Conservation (phyloP, 2,329 filamentous ascomycete genomes). For the Zasmidium cellare region DNA sequence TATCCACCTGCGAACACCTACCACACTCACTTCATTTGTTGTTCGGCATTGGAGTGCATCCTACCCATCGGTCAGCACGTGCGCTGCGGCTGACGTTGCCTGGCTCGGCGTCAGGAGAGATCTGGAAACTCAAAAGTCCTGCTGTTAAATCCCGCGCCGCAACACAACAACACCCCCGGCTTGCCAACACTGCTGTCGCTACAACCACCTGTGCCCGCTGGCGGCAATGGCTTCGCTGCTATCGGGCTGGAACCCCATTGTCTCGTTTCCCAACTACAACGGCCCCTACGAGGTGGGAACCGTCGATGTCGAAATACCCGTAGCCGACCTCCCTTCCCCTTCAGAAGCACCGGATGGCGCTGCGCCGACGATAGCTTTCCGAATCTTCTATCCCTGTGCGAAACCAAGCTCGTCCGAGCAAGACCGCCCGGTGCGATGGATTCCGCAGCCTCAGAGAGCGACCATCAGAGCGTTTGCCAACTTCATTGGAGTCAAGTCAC, state of each 20-base stretch:
- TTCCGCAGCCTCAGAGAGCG: slow-evolving; percentile 73
- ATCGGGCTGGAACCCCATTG: slow-evolving; percentile 62
- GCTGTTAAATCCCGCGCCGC: neutral
- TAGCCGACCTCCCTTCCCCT: slow-evolving; percentile 56
- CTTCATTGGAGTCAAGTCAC: slow-evolving; percentile 65
- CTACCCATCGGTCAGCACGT: neutral
- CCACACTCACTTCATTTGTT: neutral
- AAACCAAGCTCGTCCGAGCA: slow-evolving; percentile 35
- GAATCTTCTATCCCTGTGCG: slow-evolving; percentile 76
- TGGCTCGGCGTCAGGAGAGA: slow-evolving; percentile 5
- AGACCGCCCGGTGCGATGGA: slow-evolving; percentile 69
- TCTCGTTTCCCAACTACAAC: slow-evolving; percentile 71
- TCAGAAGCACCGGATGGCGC: slow-evolving; percentile 55
- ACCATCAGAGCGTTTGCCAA: slow-evolving; percentile 74
- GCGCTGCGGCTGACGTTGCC: neutral
- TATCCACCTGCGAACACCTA: neutral
- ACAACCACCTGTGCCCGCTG: neutral
- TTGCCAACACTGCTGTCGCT: neutral
- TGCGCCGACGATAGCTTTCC: slow-evolving; percentile 74
- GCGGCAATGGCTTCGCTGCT: slow-evolving; percentile 42
- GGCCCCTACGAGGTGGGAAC: slow-evolving; percentile 79
- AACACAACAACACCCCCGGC: neutral
- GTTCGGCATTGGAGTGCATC: neutral
- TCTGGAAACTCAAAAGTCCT: neutral
- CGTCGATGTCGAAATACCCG: slow-evolving; percentile 76